A percentile compares a stretch with the other conserved stretches of the same genome.
Evolutionary conservation across 306 rosid genomes (phyloP).

Genomic region (Gynostemma pentaphyllum): DNA sequence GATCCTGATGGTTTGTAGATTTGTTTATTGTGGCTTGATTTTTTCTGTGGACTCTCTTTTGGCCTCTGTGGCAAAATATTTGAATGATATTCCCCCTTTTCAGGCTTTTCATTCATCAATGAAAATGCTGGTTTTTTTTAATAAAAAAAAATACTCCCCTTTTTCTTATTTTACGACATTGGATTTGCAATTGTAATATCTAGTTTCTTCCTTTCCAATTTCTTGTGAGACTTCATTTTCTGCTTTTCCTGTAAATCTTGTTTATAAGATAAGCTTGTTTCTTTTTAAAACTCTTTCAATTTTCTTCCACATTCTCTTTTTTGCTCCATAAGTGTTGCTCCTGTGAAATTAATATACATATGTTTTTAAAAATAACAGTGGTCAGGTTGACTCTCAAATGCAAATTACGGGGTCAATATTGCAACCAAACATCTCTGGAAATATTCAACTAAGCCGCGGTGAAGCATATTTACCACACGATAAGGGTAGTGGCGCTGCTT

Average conservation of each 20-base stretch:
- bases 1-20: too few species aligned
- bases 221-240: too few species aligned
- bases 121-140: too few species aligned
- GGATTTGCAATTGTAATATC: neutral
- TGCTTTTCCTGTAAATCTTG: too few species aligned
- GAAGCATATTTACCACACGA: conserved; percentile 97
- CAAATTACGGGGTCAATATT: conserved; percentile 89
- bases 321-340: neutral
- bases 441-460: conserved; percentile 77
- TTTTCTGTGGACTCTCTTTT: neutral
- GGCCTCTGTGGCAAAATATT: neutral
- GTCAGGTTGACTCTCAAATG: conserved; percentile 91
- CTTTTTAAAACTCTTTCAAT: too few species aligned
- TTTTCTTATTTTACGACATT: neutral
- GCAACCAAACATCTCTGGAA: conserved; percentile 85
- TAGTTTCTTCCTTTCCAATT: too few species aligned
- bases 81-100: neutral
- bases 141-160: too few species aligned
- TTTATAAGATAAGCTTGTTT: too few species aligned
- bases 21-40: neutral
- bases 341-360: neutral
- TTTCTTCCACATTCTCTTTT: too few species aligned
- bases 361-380: conserved; percentile 30
- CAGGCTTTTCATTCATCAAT: too few species aligned
- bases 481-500: conserved; percentile 62